Evolutionary conservation across 768 basidiomycete species (phyloP), one percentile per base, ranked within the genome.

Genomic region (Austroboletus festivus): DNA sequence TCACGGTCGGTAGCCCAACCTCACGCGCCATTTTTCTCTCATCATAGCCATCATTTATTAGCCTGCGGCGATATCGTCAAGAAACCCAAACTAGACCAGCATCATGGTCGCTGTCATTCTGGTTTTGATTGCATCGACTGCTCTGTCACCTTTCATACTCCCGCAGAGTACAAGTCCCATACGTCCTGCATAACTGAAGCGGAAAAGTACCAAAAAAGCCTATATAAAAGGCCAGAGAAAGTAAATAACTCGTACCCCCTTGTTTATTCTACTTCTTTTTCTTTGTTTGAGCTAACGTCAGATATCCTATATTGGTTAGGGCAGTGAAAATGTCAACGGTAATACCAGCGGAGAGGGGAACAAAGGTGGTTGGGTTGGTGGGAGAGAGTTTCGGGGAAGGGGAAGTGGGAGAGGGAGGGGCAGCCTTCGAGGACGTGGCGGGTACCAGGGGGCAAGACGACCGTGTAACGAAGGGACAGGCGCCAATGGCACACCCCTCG

Each of bases 51-150:
- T 28, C 12, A 8, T 31, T 5, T 15, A 19, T 12, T 50, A 89
- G 90, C 65, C 30, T 96, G 93, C 65, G 72, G 77, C 44, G 93
- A 96, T 56, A 85, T 91, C 10, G 83, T 95, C 23, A 96, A 92
- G 68, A 96, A 96, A 61, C 93, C 93, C 12, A 93, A 93, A 66
- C 78, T 96, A 1, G 91, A 95, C 67, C 80, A 85, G 62, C 93
- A 95, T 59, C 55, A 64, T 40, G 63, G 59, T 23, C 71, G 76
- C 38, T 92, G 88, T 59, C 71, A 82, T 47, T 57, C 78, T 2
- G 79, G 84, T 7, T 87, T 89, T 57, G 87, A 87, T 59, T 90
- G 89, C 62, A 81, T 92, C 61, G 93, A 96, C 62, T 96, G 93
- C 68, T 85, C 82, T n/a, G 86, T 76, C 42, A 86, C 88, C 0